Conservation (phyloP, 352 stramenopile genomes). For the Pythium dissotocum region DNA sequence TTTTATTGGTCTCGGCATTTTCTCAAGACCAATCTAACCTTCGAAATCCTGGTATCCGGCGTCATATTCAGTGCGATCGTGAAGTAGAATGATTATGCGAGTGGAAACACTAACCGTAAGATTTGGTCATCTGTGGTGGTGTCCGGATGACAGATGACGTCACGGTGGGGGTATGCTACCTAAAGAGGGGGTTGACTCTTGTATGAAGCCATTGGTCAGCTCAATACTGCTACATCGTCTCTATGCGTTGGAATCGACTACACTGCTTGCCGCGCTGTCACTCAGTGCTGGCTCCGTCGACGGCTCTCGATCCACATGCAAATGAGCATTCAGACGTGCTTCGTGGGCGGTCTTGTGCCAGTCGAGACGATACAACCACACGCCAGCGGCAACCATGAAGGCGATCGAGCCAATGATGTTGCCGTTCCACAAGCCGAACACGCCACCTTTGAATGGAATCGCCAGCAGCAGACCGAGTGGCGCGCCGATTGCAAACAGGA, state of each 20-base stretch:
- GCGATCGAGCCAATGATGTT: slow-evolving; percentile 44
- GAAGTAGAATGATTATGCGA: no score
- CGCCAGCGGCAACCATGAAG: slow-evolving; percentile 39
- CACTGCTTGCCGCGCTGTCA: not conserved
- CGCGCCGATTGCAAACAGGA: slow-evolving; percentile 48
- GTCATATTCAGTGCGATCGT: no score
- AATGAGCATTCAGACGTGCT: slow-evolving; percentile 41
- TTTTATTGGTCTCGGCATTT: no score
- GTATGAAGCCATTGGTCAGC: no score
- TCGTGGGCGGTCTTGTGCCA: slow-evolving; percentile 60
- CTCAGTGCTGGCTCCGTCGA: slow-evolving; percentile 4
- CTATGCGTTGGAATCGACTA: not conserved
- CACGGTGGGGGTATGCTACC: no score
- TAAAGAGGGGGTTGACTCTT: no score
- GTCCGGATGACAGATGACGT: no score
- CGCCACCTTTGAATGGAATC: slow-evolving; percentile 39
- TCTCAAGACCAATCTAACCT: no score
- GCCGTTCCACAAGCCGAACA: slow-evolving; percentile 61
- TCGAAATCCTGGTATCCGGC: no score
- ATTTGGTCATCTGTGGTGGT: no score
- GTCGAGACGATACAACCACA: slow-evolving; percentile 50
- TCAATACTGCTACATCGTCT: no score
- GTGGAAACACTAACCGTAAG: no score
- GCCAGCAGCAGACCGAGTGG: slow-evolving; percentile 51
- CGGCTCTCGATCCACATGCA: slow-evolving; percentile 30